phyloP scores from a whole-genome alignment of 208 protist species.

The Acanthamoeba divionensis region DNA sequence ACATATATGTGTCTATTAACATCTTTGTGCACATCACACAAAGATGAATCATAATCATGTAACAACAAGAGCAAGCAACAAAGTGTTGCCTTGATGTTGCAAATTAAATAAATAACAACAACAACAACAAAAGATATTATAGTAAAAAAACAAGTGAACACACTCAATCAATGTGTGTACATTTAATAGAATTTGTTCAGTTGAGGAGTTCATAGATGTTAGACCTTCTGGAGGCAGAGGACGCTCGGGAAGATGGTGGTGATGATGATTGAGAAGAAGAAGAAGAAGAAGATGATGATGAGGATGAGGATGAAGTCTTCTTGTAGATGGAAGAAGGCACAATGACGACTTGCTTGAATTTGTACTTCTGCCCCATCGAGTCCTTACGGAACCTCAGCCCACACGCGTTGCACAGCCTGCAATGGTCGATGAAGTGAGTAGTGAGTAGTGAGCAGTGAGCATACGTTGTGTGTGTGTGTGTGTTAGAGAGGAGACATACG shows the following conservation, averaged over 20 bases:
- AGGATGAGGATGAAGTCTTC: background rate
- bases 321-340: background rate
- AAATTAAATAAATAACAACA: no score
- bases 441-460: background rate
- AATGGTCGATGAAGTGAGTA: background rate
- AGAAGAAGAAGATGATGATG: background rate
- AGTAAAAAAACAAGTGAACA: no score
- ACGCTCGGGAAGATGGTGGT: background rate
- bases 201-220: constrained; percentile 11
- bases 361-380: constrained; percentile 19
- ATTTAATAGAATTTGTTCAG: no score
- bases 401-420: constrained; percentile 31
- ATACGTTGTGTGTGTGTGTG: background rate
- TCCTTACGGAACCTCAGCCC: constrained; percentile 32
- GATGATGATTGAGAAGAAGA: background rate
- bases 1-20: no score
- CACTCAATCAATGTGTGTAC: no score
- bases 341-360: constrained; percentile 39
- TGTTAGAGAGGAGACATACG: background rate
- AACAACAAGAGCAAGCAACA: no score
- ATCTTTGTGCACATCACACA: no score
- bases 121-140: no score
- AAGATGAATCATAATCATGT: no score
- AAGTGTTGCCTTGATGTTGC: no score
- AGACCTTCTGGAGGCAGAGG: background rate